phyloP scores from a whole-genome alignment of 768 basidiomycete species.

The Strobilomyces dryophilus region DNA sequence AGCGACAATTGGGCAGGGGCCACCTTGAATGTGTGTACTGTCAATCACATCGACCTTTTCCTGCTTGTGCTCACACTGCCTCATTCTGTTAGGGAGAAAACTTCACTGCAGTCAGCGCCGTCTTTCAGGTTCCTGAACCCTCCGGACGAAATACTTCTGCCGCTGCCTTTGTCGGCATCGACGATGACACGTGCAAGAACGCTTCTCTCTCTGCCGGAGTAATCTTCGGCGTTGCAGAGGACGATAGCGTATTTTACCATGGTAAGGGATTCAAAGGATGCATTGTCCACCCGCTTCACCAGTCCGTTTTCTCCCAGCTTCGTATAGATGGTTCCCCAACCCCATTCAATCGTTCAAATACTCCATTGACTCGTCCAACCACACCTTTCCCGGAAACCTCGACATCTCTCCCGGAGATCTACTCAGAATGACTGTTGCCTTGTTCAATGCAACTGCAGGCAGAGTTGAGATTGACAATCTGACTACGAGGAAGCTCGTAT shows the following conservation, averaged over 20 bases:
- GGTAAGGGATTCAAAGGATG: background rate
- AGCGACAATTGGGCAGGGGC: background rate
- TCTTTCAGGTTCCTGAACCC: background rate
- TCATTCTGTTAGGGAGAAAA: background rate
- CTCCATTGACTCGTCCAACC: too few relatives aligned
- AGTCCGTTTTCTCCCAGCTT: background rate
- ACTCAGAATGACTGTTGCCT: background rate
- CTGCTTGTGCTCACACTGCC: background rate
- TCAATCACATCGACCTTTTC: background rate
- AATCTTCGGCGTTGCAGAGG: background rate
- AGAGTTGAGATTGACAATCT: background rate
- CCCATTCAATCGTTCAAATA: too few relatives aligned
- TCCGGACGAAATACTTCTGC: background rate
- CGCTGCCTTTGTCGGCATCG: conserved; percentile 9
- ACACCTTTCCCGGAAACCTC: too few relatives aligned
- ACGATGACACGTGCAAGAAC: background rate
- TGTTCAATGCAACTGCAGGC: background rate
- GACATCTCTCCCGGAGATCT: conserved; percentile 4
- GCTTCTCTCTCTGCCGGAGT: conserved; percentile 4
- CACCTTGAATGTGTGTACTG: background rate
- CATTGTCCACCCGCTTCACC: background rate
- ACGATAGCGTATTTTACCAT: background rate
- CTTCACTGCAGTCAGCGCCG: background rate
- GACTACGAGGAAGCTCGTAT: too few relatives aligned
- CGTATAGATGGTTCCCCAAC: conserved; percentile 15